These are phyloP conservation scores for Trichoderma orchidacearum DNA, from an alignment of 495 filamentous ascomycete genomes.

Conservation along the genomic window DNA sequence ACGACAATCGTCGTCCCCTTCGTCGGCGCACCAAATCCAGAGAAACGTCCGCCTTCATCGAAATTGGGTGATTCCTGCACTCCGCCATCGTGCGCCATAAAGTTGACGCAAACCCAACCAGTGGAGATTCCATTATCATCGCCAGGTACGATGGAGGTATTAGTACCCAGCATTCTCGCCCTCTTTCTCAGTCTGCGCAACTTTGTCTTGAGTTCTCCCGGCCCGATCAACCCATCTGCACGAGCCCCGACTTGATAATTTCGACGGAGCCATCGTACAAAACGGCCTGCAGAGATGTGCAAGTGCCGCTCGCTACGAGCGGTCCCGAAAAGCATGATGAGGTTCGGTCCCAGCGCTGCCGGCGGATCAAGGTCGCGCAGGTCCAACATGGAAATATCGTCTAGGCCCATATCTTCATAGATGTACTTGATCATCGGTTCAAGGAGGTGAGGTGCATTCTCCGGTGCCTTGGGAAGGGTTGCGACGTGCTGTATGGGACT, in stretches of 20 bases:
- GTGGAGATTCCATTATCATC: slow-evolving; percentile 71
- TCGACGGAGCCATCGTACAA: slow-evolving; percentile 74
- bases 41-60: slow-evolving; percentile 31
- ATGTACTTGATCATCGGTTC: slow-evolving; percentile 60
- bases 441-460: slow-evolving; percentile 58
- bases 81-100: slow-evolving; percentile 48
- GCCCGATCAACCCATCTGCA: slow-evolving; percentile 78
- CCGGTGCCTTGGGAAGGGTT: slow-evolving; percentile 63
- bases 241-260: slow-evolving; percentile 54
- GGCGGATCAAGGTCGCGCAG: slow-evolving; percentile 74
- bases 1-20: slow-evolving; percentile 54
- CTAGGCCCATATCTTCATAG: slow-evolving; percentile 70
- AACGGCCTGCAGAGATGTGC: slow-evolving; percentile 78
- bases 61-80: slow-evolving; percentile 25
- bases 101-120: slow-evolving; percentile 92
- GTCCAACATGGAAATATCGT: slow-evolving; percentile 64
- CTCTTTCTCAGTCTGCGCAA: slow-evolving; percentile 65
- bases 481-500: slow-evolving; percentile 44
- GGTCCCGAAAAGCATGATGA: slow-evolving; percentile 89
- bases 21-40: slow-evolving; percentile 63
- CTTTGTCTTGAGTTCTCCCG: slow-evolving; percentile 83
- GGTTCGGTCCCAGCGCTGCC: slow-evolving; percentile 69
- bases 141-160: slow-evolving; percentile 28
- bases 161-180: slow-evolving; percentile 55
- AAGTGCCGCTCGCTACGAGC: slow-evolving; percentile 87